Evolutionary conservation across 345 rosid species (phyloP).

Genomic region (Eucalyptus sideroxylon): DNA sequence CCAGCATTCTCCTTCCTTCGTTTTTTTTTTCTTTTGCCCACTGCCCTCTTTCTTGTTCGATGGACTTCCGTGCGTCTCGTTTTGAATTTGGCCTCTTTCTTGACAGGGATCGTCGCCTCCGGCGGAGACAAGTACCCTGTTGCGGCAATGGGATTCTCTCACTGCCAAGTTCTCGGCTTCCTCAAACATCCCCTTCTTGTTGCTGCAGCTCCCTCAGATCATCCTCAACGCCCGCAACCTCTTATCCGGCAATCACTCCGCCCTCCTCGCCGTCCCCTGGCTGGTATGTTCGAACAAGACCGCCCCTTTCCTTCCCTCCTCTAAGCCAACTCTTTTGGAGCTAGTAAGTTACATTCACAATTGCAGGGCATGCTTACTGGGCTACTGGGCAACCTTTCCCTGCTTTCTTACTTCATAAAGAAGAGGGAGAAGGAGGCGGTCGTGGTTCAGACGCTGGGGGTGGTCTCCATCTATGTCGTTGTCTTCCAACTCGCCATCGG

Average conservation of each 20-base stretch:
- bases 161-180: slow-evolving; percentile 72
- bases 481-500: slow-evolving; percentile 75
- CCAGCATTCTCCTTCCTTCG: neutral
- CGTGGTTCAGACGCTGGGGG: slow-evolving; percentile 80
- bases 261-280: slow-evolving; percentile 89
- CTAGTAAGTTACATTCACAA: neutral
- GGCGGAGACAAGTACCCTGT: slow-evolving; percentile 13
- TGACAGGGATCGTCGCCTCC: slow-evolving; percentile 22
- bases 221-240: slow-evolving; percentile 77
- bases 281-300: slow-evolving; percentile 27
- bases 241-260: slow-evolving; percentile 60
- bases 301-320: neutral
- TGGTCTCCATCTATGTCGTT: slow-evolving; percentile 40
- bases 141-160: slow-evolving; percentile 69
- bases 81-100: neutral
- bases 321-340: neutral
- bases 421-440: slow-evolving; percentile 74
- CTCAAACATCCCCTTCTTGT: slow-evolving; percentile 65
- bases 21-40: neutral
- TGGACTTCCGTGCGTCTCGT: neutral
- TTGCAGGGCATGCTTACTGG: slow-evolving; percentile 88
- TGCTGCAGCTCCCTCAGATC: slow-evolving; percentile 88
- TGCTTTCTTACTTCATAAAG: slow-evolving; percentile 75
- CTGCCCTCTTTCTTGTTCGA: neutral
- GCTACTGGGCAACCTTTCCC: slow-evolving; percentile 74